These are phyloP conservation scores for Aspergillus clavatus DNA, from an alignment of 2,329 filamentous ascomycete species.

Conservation along the genomic window DNA sequence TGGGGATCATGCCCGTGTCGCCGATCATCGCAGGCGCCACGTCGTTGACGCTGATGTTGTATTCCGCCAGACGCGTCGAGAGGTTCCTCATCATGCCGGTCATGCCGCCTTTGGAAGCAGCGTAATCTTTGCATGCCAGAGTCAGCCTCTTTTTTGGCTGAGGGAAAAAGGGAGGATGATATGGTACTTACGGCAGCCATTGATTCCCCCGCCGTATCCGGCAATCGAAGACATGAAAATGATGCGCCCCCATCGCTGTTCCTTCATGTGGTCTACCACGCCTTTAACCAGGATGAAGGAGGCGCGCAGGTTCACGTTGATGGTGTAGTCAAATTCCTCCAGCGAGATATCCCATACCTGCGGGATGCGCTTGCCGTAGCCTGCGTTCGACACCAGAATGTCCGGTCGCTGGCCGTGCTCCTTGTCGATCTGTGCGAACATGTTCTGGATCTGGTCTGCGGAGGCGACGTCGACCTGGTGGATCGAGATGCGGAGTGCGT, in stretches of 20 bases:
- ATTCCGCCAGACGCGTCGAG: constrained; percentile 53
- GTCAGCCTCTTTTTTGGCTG: background rate
- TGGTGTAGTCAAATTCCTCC: constrained; percentile 60
- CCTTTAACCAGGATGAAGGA: constrained; percentile 60
- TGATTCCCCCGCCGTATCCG: constrained; percentile 59
- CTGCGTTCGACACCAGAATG: constrained; percentile 63
- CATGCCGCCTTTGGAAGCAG: constrained; percentile 58
- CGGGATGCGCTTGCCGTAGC: constrained; percentile 58
- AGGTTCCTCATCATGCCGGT: constrained; percentile 63
- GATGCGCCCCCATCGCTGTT: constrained; percentile 58
- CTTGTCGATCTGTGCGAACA: constrained; percentile 52
- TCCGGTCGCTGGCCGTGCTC: constrained; percentile 54
- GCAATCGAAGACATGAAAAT: constrained; percentile 62
- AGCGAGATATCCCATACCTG: constrained; percentile 56
- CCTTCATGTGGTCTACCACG: constrained; percentile 57
- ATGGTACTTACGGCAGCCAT: constrained; percentile 51
- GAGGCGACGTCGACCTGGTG: constrained; percentile 57
- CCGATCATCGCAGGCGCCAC: constrained; percentile 67
- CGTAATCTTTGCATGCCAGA: constrained; percentile 37
- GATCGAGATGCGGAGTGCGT: constrained; percentile 43
- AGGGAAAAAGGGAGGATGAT: background rate
- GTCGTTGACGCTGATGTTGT: constrained; percentile 62
- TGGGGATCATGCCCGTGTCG: constrained; percentile 59
- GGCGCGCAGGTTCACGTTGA: constrained; percentile 58
- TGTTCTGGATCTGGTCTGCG: constrained; percentile 48